Conservation (phyloP, 495 filamentous ascomycete genomes). For the Clavariopsis aquatica region DNA sequence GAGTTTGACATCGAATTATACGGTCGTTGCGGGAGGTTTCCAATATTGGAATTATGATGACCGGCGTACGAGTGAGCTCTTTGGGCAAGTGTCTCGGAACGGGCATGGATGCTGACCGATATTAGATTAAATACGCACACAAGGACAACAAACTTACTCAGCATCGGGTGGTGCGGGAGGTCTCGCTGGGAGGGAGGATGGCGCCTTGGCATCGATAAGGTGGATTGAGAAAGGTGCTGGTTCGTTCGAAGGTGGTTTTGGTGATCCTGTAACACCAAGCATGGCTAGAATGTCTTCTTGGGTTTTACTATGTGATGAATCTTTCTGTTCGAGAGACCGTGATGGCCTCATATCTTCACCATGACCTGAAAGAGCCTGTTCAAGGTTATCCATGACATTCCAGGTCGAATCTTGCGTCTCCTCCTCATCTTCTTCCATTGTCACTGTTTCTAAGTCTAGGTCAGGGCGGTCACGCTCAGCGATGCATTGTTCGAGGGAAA, state of each 20-base stretch:
- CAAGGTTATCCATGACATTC: constrained; percentile 43
- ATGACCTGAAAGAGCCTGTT: constrained; percentile 36
- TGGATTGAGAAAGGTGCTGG: constrained; percentile 1
- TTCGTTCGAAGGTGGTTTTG: constrained; percentile 42
- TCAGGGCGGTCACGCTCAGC: constrained; percentile 38
- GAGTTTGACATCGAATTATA: constrained; percentile 30
- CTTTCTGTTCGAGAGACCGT: neutral
- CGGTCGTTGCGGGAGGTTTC: constrained; percentile 18
- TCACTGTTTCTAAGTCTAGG: constrained; percentile 17
- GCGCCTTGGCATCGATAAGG: constrained; percentile 8
- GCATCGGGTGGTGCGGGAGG: constrained; percentile 11
- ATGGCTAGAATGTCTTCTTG: constrained; percentile 46
- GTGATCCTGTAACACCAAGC: constrained; percentile 45
- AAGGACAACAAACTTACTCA: constrained; percentile 15
- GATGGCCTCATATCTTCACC: constrained; percentile 10
- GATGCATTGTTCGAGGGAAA: constrained; percentile 38
- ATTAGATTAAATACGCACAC: constrained; percentile 9
- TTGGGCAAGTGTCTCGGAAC: constrained; percentile 12
- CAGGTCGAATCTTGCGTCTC: constrained; percentile 28
- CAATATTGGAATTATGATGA: constrained; percentile 16
- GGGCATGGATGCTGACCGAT: constrained; percentile 2
- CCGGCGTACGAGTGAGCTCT: constrained; percentile 34
- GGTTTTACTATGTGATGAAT: constrained; percentile 20
- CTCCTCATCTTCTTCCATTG: constrained; percentile 27
- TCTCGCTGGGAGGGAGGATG: constrained; percentile 20